phyloP scores from a whole-genome alignment of 2,329 filamentous ascomycete species.

The Didymosphaeria variabile region DNA sequence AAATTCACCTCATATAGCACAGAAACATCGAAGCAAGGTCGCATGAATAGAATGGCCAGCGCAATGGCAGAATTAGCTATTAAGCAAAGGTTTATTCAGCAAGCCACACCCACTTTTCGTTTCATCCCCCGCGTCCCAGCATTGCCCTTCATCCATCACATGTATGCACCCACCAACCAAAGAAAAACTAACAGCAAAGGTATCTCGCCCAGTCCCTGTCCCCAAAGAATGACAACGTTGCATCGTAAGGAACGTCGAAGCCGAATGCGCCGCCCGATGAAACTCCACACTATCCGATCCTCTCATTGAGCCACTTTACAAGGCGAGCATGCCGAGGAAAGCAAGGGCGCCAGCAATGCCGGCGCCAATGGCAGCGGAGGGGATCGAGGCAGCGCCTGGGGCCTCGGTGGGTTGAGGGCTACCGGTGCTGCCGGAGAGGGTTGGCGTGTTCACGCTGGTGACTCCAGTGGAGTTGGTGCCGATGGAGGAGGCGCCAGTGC shows the following conservation, averaged over 20 bases:
- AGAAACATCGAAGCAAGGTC: neutral
- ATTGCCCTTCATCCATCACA: constrained; percentile 12
- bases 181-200: constrained; percentile 20
- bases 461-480: constrained; percentile 34
- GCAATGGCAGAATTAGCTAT: constrained; percentile 19
- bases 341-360: constrained; percentile 52
- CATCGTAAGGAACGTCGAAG: constrained; percentile 43
- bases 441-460: constrained; percentile 34
- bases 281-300: constrained; percentile 20
- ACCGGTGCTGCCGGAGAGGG: constrained; percentile 27
- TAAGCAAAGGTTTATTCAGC: constrained; percentile 17
- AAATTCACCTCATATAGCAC: neutral
- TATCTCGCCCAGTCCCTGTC: constrained; percentile 20
- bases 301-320: constrained; percentile 41
- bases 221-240: constrained; percentile 43
- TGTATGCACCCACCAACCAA: neutral
- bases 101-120: neutral
- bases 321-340: constrained; percentile 54
- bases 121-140: constrained; percentile 1
- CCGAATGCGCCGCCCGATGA: constrained; percentile 34
- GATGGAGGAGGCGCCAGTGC: constrained; percentile 23
- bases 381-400: constrained; percentile 45
- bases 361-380: constrained; percentile 50
- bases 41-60: neutral
- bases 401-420: constrained; percentile 15